A percentile compares a stretch with the other conserved stretches of the same genome.
These are phyloP conservation scores for Acidiella bohemica DNA, from an alignment of 495 filamentous ascomycete genomes.

Conservation along the genomic window DNA sequence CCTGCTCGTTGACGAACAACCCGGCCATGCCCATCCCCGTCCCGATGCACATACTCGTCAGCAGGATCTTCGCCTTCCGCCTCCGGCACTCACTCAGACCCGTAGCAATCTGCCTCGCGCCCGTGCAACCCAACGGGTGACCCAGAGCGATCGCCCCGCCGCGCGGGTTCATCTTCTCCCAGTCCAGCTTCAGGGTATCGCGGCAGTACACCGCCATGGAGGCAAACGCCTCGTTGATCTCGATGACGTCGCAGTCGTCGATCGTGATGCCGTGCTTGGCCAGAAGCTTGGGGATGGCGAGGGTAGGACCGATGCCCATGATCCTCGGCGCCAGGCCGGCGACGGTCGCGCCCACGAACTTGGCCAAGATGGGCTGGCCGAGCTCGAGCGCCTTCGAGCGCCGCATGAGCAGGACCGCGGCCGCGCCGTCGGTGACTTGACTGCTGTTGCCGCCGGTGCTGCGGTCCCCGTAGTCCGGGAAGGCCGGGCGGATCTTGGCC, in stretches of 20 bases:
- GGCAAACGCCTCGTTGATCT: constrained; percentile 96
- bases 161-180: constrained; percentile 76
- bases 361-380: constrained; percentile 82
- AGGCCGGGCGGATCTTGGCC: constrained; percentile 78
- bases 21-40: constrained; percentile 29
- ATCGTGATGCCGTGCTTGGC: constrained; percentile 64
- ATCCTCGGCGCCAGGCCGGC: constrained; percentile 80
- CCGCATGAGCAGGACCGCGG: constrained; percentile 85
- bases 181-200: constrained; percentile 61
- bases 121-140: constrained; percentile 86
- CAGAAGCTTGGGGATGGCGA: constrained; percentile 90
- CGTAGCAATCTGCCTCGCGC: constrained; percentile 66
- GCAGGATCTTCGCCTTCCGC: constrained; percentile 32
- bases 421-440: constrained; percentile 92
- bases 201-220: constrained; percentile 93
- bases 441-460: constrained; percentile 91
- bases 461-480: constrained; percentile 74
- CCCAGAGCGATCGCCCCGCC: constrained; percentile 89
- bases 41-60: constrained; percentile 33
- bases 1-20: constrained; percentile 30
- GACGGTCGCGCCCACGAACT: constrained; percentile 85
- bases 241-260: constrained; percentile 74
- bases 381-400: constrained; percentile 76
- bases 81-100: constrained; percentile 55
- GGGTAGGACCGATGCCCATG: constrained; percentile 92